Percentiles rank a stretch among this genome's conserved stretches.
phyloP scores from a whole-genome alignment of 208 protist species.

The Polymyxa betae region DNA sequence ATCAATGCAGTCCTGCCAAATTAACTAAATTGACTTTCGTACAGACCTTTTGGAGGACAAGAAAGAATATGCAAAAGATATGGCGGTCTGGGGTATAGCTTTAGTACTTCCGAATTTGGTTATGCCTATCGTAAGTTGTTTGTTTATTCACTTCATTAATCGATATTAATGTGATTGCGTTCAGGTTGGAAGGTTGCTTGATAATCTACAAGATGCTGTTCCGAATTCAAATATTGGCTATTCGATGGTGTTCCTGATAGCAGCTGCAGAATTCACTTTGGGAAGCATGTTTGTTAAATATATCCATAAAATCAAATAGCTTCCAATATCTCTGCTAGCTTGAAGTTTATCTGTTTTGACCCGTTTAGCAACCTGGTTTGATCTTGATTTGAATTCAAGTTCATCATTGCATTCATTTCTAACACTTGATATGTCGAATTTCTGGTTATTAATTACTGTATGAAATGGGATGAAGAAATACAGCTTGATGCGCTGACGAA shows the following conservation, averaged over 20 bases:
- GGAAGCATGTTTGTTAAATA: slow-evolving; percentile 40
- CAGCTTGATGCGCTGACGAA: no score
- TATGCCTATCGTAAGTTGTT: slow-evolving; percentile 39
- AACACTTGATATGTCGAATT: no score
- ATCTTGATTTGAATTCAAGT: no score
- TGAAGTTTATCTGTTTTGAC: no score
- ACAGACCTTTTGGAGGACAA: slow-evolving; percentile 45
- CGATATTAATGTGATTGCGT: slow-evolving; percentile 9
- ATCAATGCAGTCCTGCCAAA: background rate
- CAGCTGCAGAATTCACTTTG: slow-evolving; percentile 3
- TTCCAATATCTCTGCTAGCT: background rate
- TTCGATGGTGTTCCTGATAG: slow-evolving; percentile 3
- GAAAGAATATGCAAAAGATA: slow-evolving; percentile 2
- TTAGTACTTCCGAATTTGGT: slow-evolving; percentile 23
- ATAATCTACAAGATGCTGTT: background rate
- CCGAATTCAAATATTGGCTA: background rate
- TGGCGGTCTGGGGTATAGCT: slow-evolving; percentile 48
- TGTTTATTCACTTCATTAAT: background rate
- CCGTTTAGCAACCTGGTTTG: no score
- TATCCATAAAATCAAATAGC: slow-evolving; percentile 47
- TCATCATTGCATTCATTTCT: no score
- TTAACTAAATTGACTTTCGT: background rate
- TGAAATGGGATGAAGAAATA: no score
- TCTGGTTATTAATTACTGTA: no score
- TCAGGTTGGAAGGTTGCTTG: slow-evolving; percentile 20